Evolutionary conservation across 2,329 filamentous ascomycete genomes (phyloP).

Genomic region (Iodosphaeria phyllophila): DNA sequence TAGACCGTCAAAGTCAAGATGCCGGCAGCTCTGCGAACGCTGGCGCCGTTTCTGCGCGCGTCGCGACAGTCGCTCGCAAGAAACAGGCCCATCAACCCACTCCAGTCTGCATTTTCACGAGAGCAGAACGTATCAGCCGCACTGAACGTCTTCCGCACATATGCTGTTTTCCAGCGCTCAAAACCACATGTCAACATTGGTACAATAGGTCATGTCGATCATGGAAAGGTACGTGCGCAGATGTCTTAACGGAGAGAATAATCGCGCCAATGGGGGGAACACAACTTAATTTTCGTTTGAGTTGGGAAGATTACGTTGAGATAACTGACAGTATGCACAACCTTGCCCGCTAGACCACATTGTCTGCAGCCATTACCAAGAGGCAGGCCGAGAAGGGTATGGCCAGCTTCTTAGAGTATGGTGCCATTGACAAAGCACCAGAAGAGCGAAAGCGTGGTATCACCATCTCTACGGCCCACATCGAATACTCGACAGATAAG

Average conservation of each 20-base stretch:
- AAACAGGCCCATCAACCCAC: constrained; percentile 51
- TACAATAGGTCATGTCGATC: constrained; percentile 99
- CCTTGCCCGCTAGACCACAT: constrained; percentile 54
- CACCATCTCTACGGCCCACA: constrained; percentile 95
- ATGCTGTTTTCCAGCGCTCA: constrained; percentile 61
- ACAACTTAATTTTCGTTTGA: no score
- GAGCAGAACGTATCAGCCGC: constrained; percentile 43
- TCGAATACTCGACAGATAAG: constrained; percentile 88
- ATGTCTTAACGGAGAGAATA: no score
- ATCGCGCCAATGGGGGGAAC: no score
- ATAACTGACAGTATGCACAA: neutral
- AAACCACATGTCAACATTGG: constrained; percentile 99
- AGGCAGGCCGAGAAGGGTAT: constrained; percentile 87
- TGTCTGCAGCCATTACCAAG: constrained; percentile 98
- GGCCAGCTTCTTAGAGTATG: constrained; percentile 92
- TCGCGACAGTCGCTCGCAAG: constrained; percentile 56
- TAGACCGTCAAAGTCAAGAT: no score
- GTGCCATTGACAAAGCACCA: constrained; percentile 94
- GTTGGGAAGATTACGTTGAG: no score
- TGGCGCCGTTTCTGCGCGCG: constrained; percentile 66
- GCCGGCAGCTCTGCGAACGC: constrained; percentile 61
- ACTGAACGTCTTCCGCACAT: constrained; percentile 45
- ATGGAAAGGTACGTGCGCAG: constrained; percentile 89
- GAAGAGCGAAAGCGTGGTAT: constrained; percentile 99
- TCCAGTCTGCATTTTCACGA: constrained; percentile 52